phyloP scores from a whole-genome alignment of 2,329 filamentous ascomycete species.

The Colletotrichum shisoi region DNA sequence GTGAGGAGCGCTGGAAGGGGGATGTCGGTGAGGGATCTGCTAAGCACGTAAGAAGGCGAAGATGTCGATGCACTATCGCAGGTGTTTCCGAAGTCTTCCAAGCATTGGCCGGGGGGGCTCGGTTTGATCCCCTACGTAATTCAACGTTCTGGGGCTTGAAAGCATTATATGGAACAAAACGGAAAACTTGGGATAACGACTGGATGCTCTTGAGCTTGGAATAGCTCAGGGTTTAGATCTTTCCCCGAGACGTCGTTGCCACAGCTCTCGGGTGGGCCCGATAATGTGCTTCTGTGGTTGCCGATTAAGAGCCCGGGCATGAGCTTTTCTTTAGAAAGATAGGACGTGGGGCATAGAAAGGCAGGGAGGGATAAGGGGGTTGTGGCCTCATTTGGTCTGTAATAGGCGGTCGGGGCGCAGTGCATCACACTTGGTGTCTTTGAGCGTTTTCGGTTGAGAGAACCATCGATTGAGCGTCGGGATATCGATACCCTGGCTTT shows the following conservation, averaged over 20 bases:
- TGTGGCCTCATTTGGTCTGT: not conserved
- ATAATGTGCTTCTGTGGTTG: not conserved
- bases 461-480: not conserved
- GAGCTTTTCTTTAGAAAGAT: too few relatives aligned
- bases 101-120: not conserved
- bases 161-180: not conserved
- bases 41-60: slow-evolving; percentile 55
- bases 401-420: slow-evolving; percentile 3
- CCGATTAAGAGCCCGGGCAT: not conserved
- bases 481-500: not conserved
- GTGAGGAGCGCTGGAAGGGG: slow-evolving; percentile 55
- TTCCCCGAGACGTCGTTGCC: too few relatives aligned
- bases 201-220: not conserved
- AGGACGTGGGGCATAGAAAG: not conserved
- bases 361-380: not conserved
- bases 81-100: not conserved
- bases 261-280: not conserved
- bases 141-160: not conserved
- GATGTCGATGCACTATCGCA: not conserved
- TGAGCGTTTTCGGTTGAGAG: not conserved
- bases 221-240: not conserved
- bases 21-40: slow-evolving; percentile 63
- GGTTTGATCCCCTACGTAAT: not conserved
- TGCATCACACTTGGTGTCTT: slow-evolving; percentile 19
- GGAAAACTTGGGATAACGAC: not conserved